Evolutionary conservation across 78 protist genomes (phyloP).

Genomic region (Diacronema lutheri): DNA sequence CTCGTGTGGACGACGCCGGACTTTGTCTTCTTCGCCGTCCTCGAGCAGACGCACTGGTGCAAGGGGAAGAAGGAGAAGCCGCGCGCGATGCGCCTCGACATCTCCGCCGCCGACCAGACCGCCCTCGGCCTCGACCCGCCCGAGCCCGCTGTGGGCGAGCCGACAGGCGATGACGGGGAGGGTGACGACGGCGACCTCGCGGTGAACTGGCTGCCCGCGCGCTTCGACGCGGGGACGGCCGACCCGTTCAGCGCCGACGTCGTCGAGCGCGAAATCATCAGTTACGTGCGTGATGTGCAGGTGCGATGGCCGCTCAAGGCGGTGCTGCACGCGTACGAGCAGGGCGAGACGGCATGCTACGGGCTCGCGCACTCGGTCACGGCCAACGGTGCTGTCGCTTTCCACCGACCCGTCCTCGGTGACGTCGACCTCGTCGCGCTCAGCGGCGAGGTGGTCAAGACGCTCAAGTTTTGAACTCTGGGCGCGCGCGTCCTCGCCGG

Average conservation of each 20-base stretch:
- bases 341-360: neutral
- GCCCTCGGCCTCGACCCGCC: neutral
- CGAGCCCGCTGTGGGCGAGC: neutral
- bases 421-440: neutral
- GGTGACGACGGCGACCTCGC: neutral
- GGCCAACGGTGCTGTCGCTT: neutral
- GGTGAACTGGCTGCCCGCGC: neutral
- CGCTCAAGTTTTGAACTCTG: neutral
- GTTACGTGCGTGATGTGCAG: neutral
- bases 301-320: neutral
- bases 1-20: neutral
- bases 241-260: no score
- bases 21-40: neutral
- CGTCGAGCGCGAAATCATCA: neutral
- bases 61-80: neutral
- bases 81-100: neutral
- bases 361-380: neutral
- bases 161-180: neutral
- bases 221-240: constrained; percentile 5
- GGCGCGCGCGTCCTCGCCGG: no score
- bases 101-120: neutral
- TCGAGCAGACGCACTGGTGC: neutral
- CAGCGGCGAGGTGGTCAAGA: constrained; percentile 2
- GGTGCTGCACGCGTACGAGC: neutral
- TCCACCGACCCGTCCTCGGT: neutral